Conservation (phyloP, 2,329 filamentous ascomycete genomes). For the Arthrobotrys entomopaga region DNA sequence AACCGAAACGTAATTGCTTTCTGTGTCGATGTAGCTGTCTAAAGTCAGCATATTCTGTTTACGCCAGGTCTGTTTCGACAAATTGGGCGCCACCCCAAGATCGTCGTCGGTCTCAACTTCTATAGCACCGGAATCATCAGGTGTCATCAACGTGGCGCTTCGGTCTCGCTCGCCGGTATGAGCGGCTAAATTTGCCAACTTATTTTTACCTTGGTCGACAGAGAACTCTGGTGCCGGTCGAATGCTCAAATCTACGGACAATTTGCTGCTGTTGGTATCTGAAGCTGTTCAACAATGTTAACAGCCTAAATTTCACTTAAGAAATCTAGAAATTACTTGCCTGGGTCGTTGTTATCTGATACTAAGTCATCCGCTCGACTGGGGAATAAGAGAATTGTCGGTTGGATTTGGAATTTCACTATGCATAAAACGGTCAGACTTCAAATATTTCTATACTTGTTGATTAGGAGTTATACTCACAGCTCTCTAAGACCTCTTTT, state of each 20-base stretch:
- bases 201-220: constrained; percentile 45
- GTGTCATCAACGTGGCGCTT: constrained; percentile 26
- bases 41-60: constrained; percentile 73
- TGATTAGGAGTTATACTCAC: constrained; percentile 10
- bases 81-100: not conserved
- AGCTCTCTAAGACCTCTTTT: constrained; percentile 38
- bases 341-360: constrained; percentile 59
- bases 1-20: constrained; percentile 69
- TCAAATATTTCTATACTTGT: not conserved
- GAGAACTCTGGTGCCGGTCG: constrained; percentile 53
- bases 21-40: constrained; percentile 74
- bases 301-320: not conserved
- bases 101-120: constrained; percentile 58
- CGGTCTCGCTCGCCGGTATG: not conserved
- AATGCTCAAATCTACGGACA: constrained; percentile 29
- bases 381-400: constrained; percentile 70
- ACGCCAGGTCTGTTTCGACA: constrained; percentile 8
- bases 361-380: constrained; percentile 67
- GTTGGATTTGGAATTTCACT: constrained; percentile 72
- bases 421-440: not conserved
- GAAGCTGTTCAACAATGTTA: not conserved
- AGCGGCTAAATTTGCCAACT: constrained; percentile 21
- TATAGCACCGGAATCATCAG: constrained; percentile 58
- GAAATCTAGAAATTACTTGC: not conserved
- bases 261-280: constrained; percentile 9